Base-by-base conservation (phyloP, 1,284 basidiomycete genomes). In the Ustilago shanxiensis region DNA sequence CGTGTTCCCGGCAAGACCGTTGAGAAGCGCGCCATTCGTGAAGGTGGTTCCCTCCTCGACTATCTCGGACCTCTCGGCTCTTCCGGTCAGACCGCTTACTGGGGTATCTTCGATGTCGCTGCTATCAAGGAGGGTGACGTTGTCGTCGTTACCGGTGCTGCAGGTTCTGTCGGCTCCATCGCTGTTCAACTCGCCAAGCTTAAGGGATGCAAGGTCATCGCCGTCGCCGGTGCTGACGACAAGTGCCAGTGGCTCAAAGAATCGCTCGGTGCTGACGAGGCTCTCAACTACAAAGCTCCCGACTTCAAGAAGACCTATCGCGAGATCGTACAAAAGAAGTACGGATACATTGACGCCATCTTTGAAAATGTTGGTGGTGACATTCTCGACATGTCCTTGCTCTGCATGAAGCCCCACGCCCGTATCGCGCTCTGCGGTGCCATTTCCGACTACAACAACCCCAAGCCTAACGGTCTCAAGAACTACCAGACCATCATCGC, bases 201-300 rank as follows among this genome's bases (percentile, higher is more conserved):
- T 49, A 75, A 87, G 33, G 88, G 87, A 28, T 88, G 88, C 85
- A 92, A 90, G 74, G 94, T 97, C 55, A 91, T 94, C 76, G 95
- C 91, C 13, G 93, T 95, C 75, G 94, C 92, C 0, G 92, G 92
- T 20, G 90, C 90, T 0, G 83, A 89, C 11, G 93, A 93, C 35
- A 98, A 98, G 86, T 93, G 93, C 85, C 87, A 89, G 9, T 94
- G 93, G 91, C 90, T 97, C 39, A 89, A 91, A 85, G 88, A 90
- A 52, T 92, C 94, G 61, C 87, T 96, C 28, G 93, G 93, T 18
- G 91, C 93, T 53, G 93, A 95, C 80, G 90, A 89, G 60, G 93
- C 91, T 0, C 88, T 97, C 83, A 93, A 97, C 86, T 97, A 98
- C 88, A 97, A 96, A 87, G 89, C 87, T 0, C 86, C 86, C 18